A percentile compares a stretch with the other conserved stretches of the same genome.
Evolutionary conservation across 495 filamentous ascomycete species (phyloP).

Genomic region (Pyronema domesticum): DNA sequence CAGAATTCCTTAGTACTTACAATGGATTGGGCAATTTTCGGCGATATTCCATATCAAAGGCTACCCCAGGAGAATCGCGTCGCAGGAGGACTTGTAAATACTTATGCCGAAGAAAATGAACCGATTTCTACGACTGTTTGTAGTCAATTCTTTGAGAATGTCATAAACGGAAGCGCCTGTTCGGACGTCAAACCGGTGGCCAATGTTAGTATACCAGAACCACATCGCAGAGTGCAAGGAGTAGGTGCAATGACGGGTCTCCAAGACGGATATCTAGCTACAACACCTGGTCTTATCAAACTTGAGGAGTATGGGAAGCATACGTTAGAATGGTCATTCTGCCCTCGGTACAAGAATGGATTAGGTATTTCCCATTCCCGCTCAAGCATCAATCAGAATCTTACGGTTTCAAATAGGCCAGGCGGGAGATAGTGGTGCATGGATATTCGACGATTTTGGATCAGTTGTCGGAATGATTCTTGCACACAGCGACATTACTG

Average conservation of each 20-base stretch:
- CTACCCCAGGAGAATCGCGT: background rate
- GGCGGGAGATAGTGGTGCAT: background rate
- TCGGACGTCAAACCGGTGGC: background rate
- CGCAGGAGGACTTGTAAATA: background rate
- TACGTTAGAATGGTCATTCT: conserved; percentile 2
- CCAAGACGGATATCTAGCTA: background rate
- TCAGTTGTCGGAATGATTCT: conserved; percentile 5
- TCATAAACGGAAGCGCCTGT: background rate
- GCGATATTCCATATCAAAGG: background rate
- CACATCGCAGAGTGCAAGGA: background rate
- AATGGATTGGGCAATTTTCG: background rate
- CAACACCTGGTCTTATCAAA: background rate
- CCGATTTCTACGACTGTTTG: background rate
- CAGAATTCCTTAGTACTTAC: background rate
- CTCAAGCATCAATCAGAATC: background rate
- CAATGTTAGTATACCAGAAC: conserved; percentile 1
- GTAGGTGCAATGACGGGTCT: background rate
- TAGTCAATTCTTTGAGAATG: background rate
- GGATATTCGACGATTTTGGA: conserved; percentile 4
- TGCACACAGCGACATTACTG: background rate
- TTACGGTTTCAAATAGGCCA: background rate
- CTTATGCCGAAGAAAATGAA: background rate
- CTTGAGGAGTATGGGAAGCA: background rate
- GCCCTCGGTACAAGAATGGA: background rate
- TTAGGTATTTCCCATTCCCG: background rate